phyloP scores from a whole-genome alignment of 1,139 yeast genomes.

The Blastobotrys indianensis region DNA sequence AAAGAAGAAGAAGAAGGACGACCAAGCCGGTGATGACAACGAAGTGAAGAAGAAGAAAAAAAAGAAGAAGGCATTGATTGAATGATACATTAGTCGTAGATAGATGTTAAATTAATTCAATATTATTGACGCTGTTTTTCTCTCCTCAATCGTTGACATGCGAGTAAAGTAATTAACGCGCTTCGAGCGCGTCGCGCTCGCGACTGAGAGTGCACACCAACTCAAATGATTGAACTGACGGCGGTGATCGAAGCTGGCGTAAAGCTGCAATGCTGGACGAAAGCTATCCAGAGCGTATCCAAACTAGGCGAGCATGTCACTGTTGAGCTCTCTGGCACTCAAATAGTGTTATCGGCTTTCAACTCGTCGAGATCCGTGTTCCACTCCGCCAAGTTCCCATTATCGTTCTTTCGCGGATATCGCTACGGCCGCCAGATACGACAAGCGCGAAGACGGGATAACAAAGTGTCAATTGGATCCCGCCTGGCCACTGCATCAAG shows the following conservation, averaged over 20 bases:
- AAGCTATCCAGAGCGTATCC: slow-evolving; percentile 15
- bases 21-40: slow-evolving; percentile 9
- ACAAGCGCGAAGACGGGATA: neutral
- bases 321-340: slow-evolving; percentile 15
- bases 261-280: slow-evolving; percentile 18
- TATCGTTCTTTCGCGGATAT: slow-evolving; percentile 16
- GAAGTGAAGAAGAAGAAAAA: slow-evolving; percentile 16
- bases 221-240: slow-evolving; percentile 14
- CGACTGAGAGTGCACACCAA: too few relatives aligned
- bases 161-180: neutral
- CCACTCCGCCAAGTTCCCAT: slow-evolving; percentile 14
- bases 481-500: neutral
- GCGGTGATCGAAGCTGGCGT: slow-evolving; percentile 17
- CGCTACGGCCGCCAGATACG: slow-evolving; percentile 7
- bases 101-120: neutral
- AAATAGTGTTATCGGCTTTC: slow-evolving; percentile 16
- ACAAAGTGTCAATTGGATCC: slow-evolving; percentile 2
- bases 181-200: neutral
- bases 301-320: slow-evolving; percentile 19
- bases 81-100: neutral
- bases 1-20: slow-evolving; percentile 16
- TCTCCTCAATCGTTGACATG: neutral
- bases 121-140: neutral
- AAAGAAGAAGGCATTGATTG: slow-evolving; percentile 9
- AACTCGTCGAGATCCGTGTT: slow-evolving; percentile 20